Base-by-base conservation (phyloP, 2,329 filamentous ascomycete species). In the Pseudocercospora vitis region DNA sequence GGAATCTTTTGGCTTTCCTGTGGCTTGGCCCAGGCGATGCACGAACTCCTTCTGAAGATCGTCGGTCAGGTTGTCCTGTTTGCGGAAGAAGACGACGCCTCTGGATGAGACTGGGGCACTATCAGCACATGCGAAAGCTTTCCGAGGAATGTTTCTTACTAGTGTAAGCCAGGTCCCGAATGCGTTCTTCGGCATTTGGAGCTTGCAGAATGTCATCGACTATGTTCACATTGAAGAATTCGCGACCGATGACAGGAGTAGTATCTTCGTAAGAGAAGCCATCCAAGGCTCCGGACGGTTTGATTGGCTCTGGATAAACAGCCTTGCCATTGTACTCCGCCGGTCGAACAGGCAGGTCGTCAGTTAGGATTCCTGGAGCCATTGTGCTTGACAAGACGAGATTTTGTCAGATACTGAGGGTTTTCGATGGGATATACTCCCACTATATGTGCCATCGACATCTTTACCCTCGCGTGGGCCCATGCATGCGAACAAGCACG, bases 61-160 rank as follows among this genome's bases (percentile, higher is more conserved):
- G 64, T 86, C 79, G 58, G 77, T 79, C 29, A 87, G 70, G 65
- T 79, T 74, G 63, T 83, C 73, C 58, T 89, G 85, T 26, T 53
- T 57, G 16, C 84, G 80, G 71, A 89, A 86, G 73, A 88, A 87
- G 29, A 88, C 84, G 2, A 88, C 85, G 8, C 85, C 85, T 0
- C 85, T 80, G 56, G 82, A 80, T 1, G 85, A 87, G 61, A 88
- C 84, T 86, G 46, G 14, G 8, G 12, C 39, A 50, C 23, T 29
- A 42, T 48, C 32, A 60, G 16, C 24, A 31, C 35, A 7, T 1
- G 16, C 26, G n/a, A 14, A 44, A 11, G 3, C 2, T 24, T 2
- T n/a, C n/a, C 21, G 4, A 8, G 29, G 28, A 6, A 26, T 8
- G 12, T 4, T 19, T 32, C 57, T 33, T 26, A 59, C 56, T 56